Percentiles rank a stretch among this genome's conserved stretches.
Conservation (phyloP, 192 early-diverging fungal species). For the Rhizophagus prolifer region DNA sequence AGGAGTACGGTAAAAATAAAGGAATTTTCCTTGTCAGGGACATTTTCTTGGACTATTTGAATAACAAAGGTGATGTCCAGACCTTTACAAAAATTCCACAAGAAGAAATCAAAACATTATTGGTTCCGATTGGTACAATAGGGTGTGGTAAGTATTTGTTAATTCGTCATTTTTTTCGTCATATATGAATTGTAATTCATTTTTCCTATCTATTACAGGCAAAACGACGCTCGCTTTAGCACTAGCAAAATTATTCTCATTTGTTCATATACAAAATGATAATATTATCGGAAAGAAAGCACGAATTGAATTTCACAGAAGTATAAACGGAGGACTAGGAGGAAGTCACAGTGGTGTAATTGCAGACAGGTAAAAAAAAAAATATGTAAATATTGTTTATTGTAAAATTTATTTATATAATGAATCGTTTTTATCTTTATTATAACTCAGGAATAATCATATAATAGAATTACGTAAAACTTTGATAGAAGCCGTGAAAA, state of each 20-base stretch:
- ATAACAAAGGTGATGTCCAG: conserved; percentile 9
- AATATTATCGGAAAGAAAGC: conserved; percentile 63
- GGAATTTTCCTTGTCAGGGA: conserved; percentile 83
- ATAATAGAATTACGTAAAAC: conserved; percentile 48
- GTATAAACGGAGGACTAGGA: conserved; percentile 56
- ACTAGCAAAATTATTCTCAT: conserved; percentile 57
- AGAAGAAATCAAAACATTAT: conserved; percentile 40
- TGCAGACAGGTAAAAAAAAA: conserved; percentile 59
- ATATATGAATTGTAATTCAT: conserved; percentile 22
- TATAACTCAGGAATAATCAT: conserved; percentile 61
- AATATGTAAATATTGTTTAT: conserved; percentile 16
- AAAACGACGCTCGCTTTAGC: conserved; percentile 61
- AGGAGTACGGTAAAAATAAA: conserved; percentile 61
- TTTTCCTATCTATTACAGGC: neutral
- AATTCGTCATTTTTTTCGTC: conserved; percentile 32
- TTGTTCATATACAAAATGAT: conserved; percentile 86
- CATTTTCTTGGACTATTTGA: conserved; percentile 67
- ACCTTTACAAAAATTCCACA: neutral
- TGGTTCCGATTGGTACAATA: conserved; percentile 77
- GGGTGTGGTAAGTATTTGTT: conserved; percentile 67
- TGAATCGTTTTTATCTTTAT: neutral
- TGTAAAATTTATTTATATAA: conserved; percentile 8
- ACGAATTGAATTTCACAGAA: conserved; percentile 54
- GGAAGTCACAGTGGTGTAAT: conserved; percentile 62
- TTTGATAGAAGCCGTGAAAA: conserved; percentile 51